Conservation (phyloP, 1,284 basidiomycete species). For the Fomitiporia mediterranea region DNA sequence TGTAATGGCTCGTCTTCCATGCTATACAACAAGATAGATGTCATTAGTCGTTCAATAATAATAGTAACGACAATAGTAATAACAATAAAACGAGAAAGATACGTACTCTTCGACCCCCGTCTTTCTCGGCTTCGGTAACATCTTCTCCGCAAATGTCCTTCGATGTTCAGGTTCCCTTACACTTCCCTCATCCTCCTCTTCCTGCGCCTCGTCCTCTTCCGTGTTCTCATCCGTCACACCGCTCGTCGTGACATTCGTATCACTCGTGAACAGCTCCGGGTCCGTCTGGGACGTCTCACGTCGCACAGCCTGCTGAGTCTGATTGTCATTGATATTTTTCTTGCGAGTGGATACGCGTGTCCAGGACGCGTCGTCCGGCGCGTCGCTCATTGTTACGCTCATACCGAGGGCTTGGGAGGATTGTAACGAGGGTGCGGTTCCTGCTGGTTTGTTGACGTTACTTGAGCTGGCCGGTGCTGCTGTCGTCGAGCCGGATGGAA, state of each 20-base stretch:
- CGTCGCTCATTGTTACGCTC: slow-evolving; percentile 12
- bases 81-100: slow-evolving; percentile 14
- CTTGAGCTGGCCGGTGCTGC: neutral
- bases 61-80: slow-evolving; percentile 11
- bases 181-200: slow-evolving; percentile 29
- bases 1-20: slow-evolving; percentile 58
- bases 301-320: neutral
- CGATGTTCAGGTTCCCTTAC: slow-evolving; percentile 27
- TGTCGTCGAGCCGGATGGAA: neutral
- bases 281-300: slow-evolving; percentile 15
- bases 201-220: slow-evolving; percentile 30
- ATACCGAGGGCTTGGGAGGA: slow-evolving; percentile 10
- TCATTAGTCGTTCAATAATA: no score
- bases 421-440: neutral
- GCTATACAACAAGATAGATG: no score
- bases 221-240: slow-evolving; percentile 43
- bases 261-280: slow-evolving; percentile 43
- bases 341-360: slow-evolving; percentile 42
- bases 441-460: neutral
- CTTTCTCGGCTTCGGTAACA: slow-evolving; percentile 53
- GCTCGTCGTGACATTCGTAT: slow-evolving; percentile 48
- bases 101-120: slow-evolving; percentile 66
- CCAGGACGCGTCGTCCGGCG: slow-evolving; percentile 50
- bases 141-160: slow-evolving; percentile 52
- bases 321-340: slow-evolving; percentile 9